phyloP scores from a whole-genome alignment of 257 asterid species.

The Solanum corneliomulleri region DNA sequence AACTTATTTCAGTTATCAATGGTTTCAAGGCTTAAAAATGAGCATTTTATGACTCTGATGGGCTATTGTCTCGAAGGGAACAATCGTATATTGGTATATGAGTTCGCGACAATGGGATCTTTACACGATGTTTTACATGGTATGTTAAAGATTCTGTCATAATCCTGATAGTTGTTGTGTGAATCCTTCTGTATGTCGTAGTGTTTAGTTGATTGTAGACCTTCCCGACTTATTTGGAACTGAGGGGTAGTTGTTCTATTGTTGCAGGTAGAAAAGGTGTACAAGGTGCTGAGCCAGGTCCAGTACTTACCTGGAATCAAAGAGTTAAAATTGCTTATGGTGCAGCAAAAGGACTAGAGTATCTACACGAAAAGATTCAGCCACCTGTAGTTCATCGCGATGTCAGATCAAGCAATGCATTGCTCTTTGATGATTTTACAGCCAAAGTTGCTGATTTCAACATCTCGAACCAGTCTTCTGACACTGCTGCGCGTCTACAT shows the following conservation, averaged over 20 bases:
- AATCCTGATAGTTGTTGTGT: not conserved
- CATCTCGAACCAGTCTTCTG: slow-evolving; percentile 78
- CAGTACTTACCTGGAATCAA: slow-evolving; percentile 68
- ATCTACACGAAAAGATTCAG: slow-evolving; percentile 80
- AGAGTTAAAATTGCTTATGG: slow-evolving; percentile 85
- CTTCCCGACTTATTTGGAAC: not conserved
- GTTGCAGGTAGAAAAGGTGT: slow-evolving; percentile 76
- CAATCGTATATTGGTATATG: slow-evolving; percentile 53
- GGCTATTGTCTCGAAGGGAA: slow-evolving; percentile 75
- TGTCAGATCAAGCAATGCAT: slow-evolving; percentile 84
- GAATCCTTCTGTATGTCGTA: not conserved
- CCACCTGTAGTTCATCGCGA: slow-evolving; percentile 85
- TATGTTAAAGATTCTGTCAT: slow-evolving; percentile 2
- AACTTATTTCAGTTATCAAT: slow-evolving; percentile 41
- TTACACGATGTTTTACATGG: slow-evolving; percentile 84
- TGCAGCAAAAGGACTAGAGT: slow-evolving; percentile 88
- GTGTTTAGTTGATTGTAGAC: not conserved
- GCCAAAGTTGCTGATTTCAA: slow-evolving; percentile 77
- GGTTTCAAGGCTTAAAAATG: slow-evolving; percentile 73
- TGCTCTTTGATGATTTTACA: slow-evolving; percentile 67
- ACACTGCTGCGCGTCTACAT: slow-evolving; percentile 89
- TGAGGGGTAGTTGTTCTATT: not conserved
- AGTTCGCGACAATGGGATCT: slow-evolving; percentile 75
- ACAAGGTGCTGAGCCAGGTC: slow-evolving; percentile 95
- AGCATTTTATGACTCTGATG: slow-evolving; percentile 54